A percentile compares a stretch with the other conserved stretches of the same genome.
These are phyloP conservation scores for Pseudocercospora eumusae DNA, from an alignment of 2,329 filamentous ascomycete genomes.

Conservation along the genomic window DNA sequence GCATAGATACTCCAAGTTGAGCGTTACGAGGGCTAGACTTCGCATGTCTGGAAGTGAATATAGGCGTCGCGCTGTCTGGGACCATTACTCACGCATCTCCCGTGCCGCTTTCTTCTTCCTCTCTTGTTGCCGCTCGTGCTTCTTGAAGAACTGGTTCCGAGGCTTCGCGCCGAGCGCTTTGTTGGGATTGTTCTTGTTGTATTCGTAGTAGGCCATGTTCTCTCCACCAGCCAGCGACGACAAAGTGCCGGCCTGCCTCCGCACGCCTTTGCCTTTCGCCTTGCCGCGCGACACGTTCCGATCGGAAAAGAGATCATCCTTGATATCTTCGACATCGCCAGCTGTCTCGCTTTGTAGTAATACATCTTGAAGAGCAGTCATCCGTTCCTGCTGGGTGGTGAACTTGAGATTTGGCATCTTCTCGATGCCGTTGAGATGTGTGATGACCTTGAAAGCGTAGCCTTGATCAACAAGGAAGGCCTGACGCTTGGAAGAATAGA, in stretches of 20 bases:
- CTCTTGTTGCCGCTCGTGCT: slow-evolving; percentile 42
- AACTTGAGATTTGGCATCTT: slow-evolving; percentile 79
- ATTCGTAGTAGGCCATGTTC: slow-evolving; percentile 81
- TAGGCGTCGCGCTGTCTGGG: too few species aligned
- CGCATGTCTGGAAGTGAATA: neutral
- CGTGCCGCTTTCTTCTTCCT: slow-evolving; percentile 34
- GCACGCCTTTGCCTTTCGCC: slow-evolving; percentile 58
- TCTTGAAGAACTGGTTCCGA: slow-evolving; percentile 50
- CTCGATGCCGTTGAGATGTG: slow-evolving; percentile 87
- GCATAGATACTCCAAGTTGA: neutral
- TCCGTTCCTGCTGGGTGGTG: slow-evolving; percentile 73
- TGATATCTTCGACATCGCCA: slow-evolving; percentile 68
- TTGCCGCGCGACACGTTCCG: slow-evolving; percentile 48
- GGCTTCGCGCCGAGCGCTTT: slow-evolving; percentile 48
- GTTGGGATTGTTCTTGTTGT: slow-evolving; percentile 47
- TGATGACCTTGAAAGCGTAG: slow-evolving; percentile 99
- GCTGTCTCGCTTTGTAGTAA: slow-evolving; percentile 81
- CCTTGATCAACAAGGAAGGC: slow-evolving; percentile 97
- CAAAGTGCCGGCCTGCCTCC: slow-evolving; percentile 80
- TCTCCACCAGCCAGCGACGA: slow-evolving; percentile 86
- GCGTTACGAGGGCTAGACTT: neutral
- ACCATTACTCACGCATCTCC: slow-evolving; percentile 16
- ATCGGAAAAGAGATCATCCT: slow-evolving; percentile 66
- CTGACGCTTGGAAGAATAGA: slow-evolving; percentile 92
- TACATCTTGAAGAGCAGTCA: slow-evolving; percentile 84